phyloP scores from a whole-genome alignment of 805 yeast species.

The Lipomyces anomalus region DNA sequence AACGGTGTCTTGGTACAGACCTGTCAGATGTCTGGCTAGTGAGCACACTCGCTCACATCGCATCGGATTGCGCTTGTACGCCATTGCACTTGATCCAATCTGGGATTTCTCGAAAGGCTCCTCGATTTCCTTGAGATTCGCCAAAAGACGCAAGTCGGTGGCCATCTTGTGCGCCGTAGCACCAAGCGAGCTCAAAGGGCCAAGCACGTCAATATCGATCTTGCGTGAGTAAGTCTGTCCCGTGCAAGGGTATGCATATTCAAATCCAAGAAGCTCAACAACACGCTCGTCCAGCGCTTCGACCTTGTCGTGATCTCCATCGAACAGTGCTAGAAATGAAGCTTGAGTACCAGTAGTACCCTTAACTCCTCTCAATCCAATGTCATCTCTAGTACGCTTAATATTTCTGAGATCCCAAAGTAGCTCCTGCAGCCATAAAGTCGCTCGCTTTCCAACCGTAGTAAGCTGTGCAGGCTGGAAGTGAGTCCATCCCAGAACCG shows the following conservation, averaged over 20 bases:
- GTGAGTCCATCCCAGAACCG: constrained; percentile 98
- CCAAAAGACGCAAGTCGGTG: constrained; percentile 90
- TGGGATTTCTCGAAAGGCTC: constrained; percentile 99
- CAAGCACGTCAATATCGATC: constrained; percentile 89
- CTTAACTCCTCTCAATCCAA: constrained; percentile 96
- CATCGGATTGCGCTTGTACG: constrained; percentile 99
- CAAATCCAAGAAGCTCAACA: constrained; percentile 87
- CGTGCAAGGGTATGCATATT: constrained; percentile 92
- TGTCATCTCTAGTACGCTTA: constrained; percentile 90
- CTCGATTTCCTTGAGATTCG: constrained; percentile 94
- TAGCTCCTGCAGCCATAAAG: constrained; percentile 95
- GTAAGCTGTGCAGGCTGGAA: constrained; percentile 99
- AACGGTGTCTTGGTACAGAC: constrained; percentile 85
- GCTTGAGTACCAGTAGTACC: constrained; percentile 99
- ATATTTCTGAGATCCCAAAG: constrained; percentile 97
- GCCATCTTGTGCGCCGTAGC: constrained; percentile 97
- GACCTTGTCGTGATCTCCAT: constrained; percentile 95
- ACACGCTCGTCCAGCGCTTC: constrained; percentile 88
- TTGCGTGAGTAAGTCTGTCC: constrained; percentile 99
- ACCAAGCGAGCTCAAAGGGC: constrained; percentile 90
- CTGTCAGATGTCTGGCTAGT: constrained; percentile 91
- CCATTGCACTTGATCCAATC: constrained; percentile 98
- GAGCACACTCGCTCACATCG: constrained; percentile 98
- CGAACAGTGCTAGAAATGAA: constrained; percentile 89
- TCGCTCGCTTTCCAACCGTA: constrained; percentile 96